Evolutionary conservation across 2,329 filamentous ascomycete genomes (phyloP), one percentile per base, ranked within the genome.

Genomic region (Colletotrichum lini): DNA sequence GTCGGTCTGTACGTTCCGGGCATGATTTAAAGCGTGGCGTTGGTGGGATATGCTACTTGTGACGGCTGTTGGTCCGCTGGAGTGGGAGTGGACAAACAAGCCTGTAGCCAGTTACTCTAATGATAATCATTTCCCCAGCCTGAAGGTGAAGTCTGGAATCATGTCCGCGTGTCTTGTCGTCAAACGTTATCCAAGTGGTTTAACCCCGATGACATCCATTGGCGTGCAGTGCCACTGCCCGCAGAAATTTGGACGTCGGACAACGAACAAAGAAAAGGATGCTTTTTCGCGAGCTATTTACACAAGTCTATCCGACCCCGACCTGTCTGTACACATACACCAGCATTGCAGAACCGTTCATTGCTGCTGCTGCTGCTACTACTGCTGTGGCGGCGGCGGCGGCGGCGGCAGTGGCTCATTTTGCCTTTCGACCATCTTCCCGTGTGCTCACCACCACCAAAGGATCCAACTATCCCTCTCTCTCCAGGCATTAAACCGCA

Each of bases 261-360:
- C 52, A 63, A 68, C 21, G 47, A 58, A 71, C 68, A 71, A 68
- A 71, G 65, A 68, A 68, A 71, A 67, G 52, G 40, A 63, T 68
- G 68, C 68, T 71, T 71, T 35, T 71, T 71, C 65, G 65, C 65
- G 68, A 68, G 68, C 52, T 68, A 71, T 71, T 71, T 71, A 71
- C 68, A 71, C 68, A 71, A 63, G 68, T 71, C 68, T 63, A 63
- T 35, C 53, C 45, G 52, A 68, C 45, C 45, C 68, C 58, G 68
- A 68, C 68, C 65, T 71, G 68, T 68, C 40, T 71, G 68, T 68
- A 68, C 52, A 71, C 65, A 71, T 68, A 71, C 53, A 63, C 30
- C 45, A 59, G 35, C 68, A 71, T 45, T 52, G 58, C 52, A 68
- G 52, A 62, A 59, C 58, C 65, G 21, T 56, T 10, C 30, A 35